Base-by-base conservation (phyloP, 331 rosid genomes). In the Cydonia oblonga region DNA sequence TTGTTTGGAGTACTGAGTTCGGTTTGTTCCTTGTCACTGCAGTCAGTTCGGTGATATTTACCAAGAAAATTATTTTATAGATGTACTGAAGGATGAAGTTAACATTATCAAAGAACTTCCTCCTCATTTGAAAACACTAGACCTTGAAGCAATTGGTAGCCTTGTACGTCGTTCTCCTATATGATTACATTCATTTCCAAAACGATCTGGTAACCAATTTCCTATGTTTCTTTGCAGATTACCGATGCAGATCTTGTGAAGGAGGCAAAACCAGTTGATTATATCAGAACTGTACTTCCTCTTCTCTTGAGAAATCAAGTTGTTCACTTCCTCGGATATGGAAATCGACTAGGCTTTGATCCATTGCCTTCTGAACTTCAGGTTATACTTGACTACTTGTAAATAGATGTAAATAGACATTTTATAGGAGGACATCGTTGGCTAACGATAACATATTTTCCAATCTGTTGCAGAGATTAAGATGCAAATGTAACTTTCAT, bases 401-500 rank as follows among this genome's bases (percentile, higher is more conserved):
- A 24, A 52, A 22, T 73, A 38, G 3, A 59, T 19, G 67, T 75
- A 24, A 52, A 22, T 73, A 38, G 3, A 59, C 25, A 67, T 64
- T 75, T 18, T n/a, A 18, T 40, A 8, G 3, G 14, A 42, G 54
- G 35, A 18, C 42, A 68, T 25, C 12, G 9, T 26, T 19, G 64
- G 24, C 42, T 35, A 68, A 32, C 9, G 9, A 32, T 40, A 61
- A 54, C 72, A 25, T 68, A 59, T 69, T 75, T 24, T 75, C 75
- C 64, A 75, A 40, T 56, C 63, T 22, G 63, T 74, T 75, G 81
- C 93, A 91, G 98, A 89, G 81, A 86, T 35, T 91, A 81, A 86
- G 98, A 85, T 93, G 98, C 87, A 93, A 89, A 86, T 93, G 97
- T 78, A 93, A 93, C 82, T 93, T 89, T 82, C 97, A 93, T 67